A percentile compares a stretch with the other conserved stretches of the same genome.
Evolutionary conservation across 176 grass and related monocot species (phyloP).

Genomic region (Aegilops umbellulata): DNA sequence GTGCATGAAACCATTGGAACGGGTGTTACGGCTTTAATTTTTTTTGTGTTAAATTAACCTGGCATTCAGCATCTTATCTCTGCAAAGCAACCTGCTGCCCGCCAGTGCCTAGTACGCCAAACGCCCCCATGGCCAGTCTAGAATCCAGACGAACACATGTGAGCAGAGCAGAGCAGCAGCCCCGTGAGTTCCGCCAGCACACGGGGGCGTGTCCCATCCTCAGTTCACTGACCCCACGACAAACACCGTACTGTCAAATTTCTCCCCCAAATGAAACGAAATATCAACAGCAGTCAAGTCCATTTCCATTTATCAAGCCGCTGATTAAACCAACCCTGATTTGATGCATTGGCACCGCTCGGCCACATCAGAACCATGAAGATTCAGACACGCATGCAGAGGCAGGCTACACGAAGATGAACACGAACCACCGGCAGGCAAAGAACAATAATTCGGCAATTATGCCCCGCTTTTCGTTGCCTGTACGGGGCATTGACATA

Average conservation of each 20-base stretch:
- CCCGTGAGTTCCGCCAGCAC: neutral
- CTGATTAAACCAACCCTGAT: neutral
- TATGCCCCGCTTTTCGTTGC: conserved; percentile 21
- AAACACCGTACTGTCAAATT: neutral
- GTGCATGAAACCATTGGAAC: too few species aligned
- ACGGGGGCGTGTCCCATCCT: conserved; percentile 2
- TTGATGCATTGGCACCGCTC: neutral
- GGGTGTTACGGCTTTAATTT: too few species aligned
- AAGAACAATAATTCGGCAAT: conserved; percentile 27
- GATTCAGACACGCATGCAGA: neutral
- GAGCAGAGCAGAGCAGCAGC: neutral
- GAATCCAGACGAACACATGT: neutral
- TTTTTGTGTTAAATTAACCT: neutral
- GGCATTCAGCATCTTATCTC: neutral
- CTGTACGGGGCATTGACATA: conserved; percentile 33
- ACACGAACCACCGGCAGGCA: conserved; percentile 27
- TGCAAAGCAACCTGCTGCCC: neutral
- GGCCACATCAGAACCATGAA: neutral
- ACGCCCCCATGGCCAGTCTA: neutral
- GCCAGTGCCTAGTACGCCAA: neutral
- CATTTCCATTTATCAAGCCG: neutral
- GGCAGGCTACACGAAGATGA: neutral
- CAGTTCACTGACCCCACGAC: neutral
- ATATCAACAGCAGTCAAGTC: neutral
- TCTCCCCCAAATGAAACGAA: neutral